Base-by-base conservation (phyloP, 352 stramenopile species). In the Blastocystis sp. region DNA sequence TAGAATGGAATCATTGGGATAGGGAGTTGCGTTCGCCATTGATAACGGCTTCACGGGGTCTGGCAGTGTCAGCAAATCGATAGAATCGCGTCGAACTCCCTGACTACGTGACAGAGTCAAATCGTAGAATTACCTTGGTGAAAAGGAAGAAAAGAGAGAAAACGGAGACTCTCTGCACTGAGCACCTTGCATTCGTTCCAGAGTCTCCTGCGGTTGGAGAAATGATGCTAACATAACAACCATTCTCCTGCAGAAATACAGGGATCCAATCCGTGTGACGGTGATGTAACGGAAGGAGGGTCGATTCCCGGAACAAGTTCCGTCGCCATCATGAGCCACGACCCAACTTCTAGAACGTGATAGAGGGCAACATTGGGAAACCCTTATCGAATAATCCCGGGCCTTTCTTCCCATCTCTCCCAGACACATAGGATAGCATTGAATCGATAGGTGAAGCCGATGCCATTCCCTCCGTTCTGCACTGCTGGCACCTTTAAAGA, bases 271-370 rank as follows among this genome's bases (percentile, higher is more conserved):
- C 4, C 32, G 2, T 18, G 51, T 32, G 51, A 3, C n/a, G 7
- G 32, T 59, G 51, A 14, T 59, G 51, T 27, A 11, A 18, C 51
- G 2, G 32, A 32, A 18, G n/a, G 63, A 56, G 27, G 24, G 14
- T n/a, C 24, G n/a, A 38, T 65, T 65, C 48, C 40, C 11, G 69
- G 69, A 4, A 81, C 69, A 21, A 81, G 40, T 29, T 81, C 69
- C n/a, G 69, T 81, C 11, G 69, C 69, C 69, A 81, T 81, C 69
- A 81, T 81, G 14, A 81, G 29, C 69, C 69, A 81, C 27, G 69
- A 81, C 40, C 69, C 48, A 65, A 81, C 69, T 24, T 81, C 69
- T 81, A 38, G 16, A 64, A 46, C 21, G n/a, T 64, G 8, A 64
- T 11, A 42, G 40, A 44, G 3, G 18, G 21, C 0, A 27, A 11